phyloP scores from a whole-genome alignment of 768 basidiomycete species.

The Auricularia sp. region DNA sequence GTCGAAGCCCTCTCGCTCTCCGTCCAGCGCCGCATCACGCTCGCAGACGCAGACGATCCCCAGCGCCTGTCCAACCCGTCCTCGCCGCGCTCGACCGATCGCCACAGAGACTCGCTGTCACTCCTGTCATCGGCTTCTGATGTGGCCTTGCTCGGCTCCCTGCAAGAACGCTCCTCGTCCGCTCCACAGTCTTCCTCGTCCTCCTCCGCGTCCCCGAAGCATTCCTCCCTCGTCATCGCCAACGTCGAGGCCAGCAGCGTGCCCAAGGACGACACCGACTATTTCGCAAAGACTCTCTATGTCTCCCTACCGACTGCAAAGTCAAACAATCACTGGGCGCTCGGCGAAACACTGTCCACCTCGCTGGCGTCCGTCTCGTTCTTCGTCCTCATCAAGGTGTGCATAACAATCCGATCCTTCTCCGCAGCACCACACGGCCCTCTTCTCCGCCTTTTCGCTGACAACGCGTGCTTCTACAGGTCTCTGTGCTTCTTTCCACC shows the following conservation, averaged over 20 bases:
- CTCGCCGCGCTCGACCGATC: constrained; percentile 4
- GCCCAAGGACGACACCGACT: constrained; percentile 42
- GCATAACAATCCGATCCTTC: not conserved
- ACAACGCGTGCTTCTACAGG: not conserved
- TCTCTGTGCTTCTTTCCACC: not conserved
- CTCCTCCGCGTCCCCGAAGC: constrained; percentile 15
- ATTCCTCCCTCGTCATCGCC: constrained; percentile 29
- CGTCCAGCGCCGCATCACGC: constrained; percentile 62
- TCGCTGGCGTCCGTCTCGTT: constrained; percentile 58
- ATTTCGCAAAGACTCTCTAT: constrained; percentile 56
- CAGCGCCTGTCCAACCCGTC: constrained; percentile 5
- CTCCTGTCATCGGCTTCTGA: constrained; percentile 3
- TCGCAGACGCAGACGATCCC: constrained; percentile 31
- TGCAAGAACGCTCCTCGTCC: constrained; percentile 14
- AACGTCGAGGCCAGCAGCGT: constrained; percentile 53
- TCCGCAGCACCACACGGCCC: not conserved
- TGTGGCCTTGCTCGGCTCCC: constrained; percentile 14
- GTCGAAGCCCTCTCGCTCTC: constrained; percentile 55
- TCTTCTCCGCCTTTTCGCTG: constrained; percentile 10
- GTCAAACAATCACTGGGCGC: constrained; percentile 63
- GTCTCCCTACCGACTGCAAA: constrained; percentile 65
- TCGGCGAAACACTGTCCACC: constrained; percentile 68
- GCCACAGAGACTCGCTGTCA: not conserved
- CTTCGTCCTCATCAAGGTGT: constrained; percentile 60
- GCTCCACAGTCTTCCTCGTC: constrained; percentile 14